phyloP scores from a whole-genome alignment of 2,329 filamentous ascomycete genomes.

The Fusarium gaditjirri region DNA sequence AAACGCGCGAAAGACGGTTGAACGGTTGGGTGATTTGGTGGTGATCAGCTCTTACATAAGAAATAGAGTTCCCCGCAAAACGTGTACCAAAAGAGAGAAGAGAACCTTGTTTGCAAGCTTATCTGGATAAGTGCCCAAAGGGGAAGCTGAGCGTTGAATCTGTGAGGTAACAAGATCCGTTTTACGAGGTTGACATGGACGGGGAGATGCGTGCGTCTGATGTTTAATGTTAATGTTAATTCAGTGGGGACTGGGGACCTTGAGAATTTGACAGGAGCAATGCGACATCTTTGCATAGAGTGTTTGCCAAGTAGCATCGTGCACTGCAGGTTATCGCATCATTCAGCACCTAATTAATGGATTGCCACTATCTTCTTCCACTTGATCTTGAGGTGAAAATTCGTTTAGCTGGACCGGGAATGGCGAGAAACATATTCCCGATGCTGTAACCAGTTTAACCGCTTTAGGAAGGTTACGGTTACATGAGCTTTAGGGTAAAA shows the following conservation, averaged over 20 bases:
- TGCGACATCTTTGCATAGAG: not conserved
- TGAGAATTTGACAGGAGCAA: not conserved
- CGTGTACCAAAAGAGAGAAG: not conserved
- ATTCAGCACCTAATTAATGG: not conserved
- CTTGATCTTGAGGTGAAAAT: not conserved
- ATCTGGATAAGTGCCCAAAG: slow-evolving; percentile 6
- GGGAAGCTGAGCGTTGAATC: slow-evolving; percentile 19
- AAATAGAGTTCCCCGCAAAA: slow-evolving; percentile 9
- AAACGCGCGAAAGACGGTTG: not conserved
- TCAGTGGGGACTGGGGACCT: slow-evolving; percentile 11
- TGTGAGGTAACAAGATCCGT: slow-evolving; percentile 23
- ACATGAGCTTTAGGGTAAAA: slow-evolving; percentile 10
- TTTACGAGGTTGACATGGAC: not conserved
- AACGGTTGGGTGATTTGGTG: not conserved
- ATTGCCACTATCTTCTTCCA: not conserved
- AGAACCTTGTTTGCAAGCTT: slow-evolving; percentile 27
- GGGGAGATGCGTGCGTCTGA: not conserved
- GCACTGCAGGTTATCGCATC: not conserved
- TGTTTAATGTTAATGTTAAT: slow-evolving; percentile 21
- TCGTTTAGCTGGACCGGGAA: not conserved
- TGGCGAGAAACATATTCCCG: slow-evolving; percentile 2
- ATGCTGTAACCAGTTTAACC: not conserved
- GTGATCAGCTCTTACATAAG: slow-evolving; percentile 8
- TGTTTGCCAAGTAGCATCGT: not conserved
- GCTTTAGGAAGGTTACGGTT: slow-evolving; percentile 37